These are phyloP conservation scores for Monosporascus sp. DNA, from an alignment of 2,329 filamentous ascomycete species.

Conservation along the genomic window DNA sequence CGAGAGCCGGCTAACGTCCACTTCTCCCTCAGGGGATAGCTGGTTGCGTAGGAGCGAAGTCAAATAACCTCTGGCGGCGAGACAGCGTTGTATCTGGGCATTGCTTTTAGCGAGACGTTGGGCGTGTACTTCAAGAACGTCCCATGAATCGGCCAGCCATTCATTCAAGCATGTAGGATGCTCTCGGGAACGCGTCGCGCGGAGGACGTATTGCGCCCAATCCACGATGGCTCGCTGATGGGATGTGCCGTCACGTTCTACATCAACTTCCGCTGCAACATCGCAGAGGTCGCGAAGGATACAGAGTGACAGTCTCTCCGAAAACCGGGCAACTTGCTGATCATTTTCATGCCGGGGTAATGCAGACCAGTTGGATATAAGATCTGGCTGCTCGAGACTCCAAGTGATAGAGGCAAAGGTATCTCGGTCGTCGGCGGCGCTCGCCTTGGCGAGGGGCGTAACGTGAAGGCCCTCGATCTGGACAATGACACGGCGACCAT, in stretches of 20 bases:
- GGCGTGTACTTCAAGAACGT: conserved; percentile 2
- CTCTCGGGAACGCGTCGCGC: neutral
- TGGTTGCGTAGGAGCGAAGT: conserved; percentile 24
- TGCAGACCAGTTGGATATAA: neutral
- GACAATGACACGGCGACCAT: neutral
- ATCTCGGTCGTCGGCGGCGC: conserved; percentile 5
- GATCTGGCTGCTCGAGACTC: conserved; percentile 6
- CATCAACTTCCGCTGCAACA: conserved; percentile 1
- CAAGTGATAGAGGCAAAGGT: conserved; percentile 15
- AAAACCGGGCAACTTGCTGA: conserved; percentile 4
- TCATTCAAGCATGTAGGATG: conserved; percentile 5
- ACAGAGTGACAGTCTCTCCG: conserved; percentile 17
- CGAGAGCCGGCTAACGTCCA: conserved; percentile 13
- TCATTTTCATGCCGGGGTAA: conserved; percentile 3
- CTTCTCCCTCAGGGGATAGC: conserved; percentile 22
- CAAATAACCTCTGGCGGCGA: conserved; percentile 23
- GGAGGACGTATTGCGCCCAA: conserved; percentile 13
- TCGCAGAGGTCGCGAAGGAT: conserved; percentile 15
- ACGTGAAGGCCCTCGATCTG: conserved; percentile 9
- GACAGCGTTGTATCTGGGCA: neutral
- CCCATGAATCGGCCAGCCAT: conserved; percentile 6
- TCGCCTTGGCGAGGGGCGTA: conserved; percentile 7
- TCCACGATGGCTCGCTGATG: conserved; percentile 9
- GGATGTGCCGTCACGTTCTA: conserved; percentile 11
- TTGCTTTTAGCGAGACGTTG: conserved; percentile 1